These are phyloP conservation scores for Logfia minima DNA, from an alignment of 129 eudicot genomes.

Conservation along the genomic window DNA sequence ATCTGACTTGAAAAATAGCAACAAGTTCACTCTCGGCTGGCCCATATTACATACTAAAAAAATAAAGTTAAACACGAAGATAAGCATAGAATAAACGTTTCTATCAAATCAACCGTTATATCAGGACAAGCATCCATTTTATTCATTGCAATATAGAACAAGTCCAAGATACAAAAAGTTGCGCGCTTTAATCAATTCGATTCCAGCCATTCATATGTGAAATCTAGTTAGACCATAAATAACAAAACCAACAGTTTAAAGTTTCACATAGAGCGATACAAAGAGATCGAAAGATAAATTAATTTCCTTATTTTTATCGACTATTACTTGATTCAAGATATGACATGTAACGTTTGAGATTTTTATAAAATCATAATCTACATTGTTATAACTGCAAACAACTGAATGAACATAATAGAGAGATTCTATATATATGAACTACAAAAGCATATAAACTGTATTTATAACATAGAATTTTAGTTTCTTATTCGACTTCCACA, in stretches of 20 bases:
- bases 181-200: conserved; percentile 37
- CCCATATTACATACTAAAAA: conserved; percentile 13
- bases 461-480: conserved; percentile 22
- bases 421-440: conserved; percentile 24
- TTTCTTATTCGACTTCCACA: conserved; percentile 56
- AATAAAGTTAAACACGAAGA: conserved; percentile 12
- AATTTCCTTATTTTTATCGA: not conserved
- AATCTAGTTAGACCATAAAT: conserved; percentile 29
- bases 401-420: not conserved
- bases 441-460: conserved; percentile 25
- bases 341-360: not conserved
- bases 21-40: conserved; percentile 20
- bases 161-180: conserved; percentile 41
- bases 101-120: conserved; percentile 35
- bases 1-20: conserved; percentile 23
- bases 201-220: conserved; percentile 34
- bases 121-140: conserved; percentile 31
- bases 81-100: conserved; percentile 48
- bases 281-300: not conserved
- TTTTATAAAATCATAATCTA: conserved; percentile 23
- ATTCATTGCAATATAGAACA: conserved; percentile 26
- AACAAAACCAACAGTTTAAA: conserved; percentile 18
- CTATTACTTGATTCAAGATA: conserved; percentile 6
- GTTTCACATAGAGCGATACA: conserved; percentile 1
- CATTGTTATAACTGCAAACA: conserved; percentile 9